Evolutionary conservation across 192 early-diverging fungal genomes (phyloP), one percentile per base, ranked within the genome.

Genomic region (Coemansia umbellata): DNA sequence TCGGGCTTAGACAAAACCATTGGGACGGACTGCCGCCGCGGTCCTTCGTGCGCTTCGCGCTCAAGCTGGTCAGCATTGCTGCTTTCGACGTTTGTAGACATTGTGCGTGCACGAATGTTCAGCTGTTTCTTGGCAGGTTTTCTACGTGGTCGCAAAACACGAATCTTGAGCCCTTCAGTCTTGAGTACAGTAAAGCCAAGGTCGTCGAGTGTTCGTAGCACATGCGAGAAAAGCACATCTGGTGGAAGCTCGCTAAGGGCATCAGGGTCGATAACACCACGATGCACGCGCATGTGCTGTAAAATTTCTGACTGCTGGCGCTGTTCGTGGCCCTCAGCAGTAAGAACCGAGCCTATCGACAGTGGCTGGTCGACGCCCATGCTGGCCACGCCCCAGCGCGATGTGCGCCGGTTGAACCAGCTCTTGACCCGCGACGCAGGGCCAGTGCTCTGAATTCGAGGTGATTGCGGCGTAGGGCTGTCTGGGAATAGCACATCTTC

Each of bases 341-440:
- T 40, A 19, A 72, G 58, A 11, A 74, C 67, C 7, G 70, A 59
- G 31, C 64, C 47, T 4, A 69, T 69, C 5, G 74, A 55, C 40
- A 59, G 33, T 9, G 74, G 62, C 57, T 69, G 66, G 14, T 70
- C 70, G 8, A 54, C 26, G 31, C 58, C 57, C 51, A 53, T 40
- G 30, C 47, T 44, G 2, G 52, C 35, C 17, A 41, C 55, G 51
- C 66, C 67, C 61, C 66, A 70, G 31, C 67, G 66, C 50, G 67
- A 70, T 4, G 81, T 81, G 60, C 85, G 78, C 36, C 84, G 80
- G 54, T 65, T 70, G 28, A 90, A 79, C 88, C 88, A 90, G 42
- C 82, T 84, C 69, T 85, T 86, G n/a, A 90, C 76, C 23, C 82
- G 85, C 51, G 83, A 82, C 3, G 83, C 86, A 0, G 85, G 58